Conservation (phyloP, 441 rosid genomes). For the Daphne laureola region DNA sequence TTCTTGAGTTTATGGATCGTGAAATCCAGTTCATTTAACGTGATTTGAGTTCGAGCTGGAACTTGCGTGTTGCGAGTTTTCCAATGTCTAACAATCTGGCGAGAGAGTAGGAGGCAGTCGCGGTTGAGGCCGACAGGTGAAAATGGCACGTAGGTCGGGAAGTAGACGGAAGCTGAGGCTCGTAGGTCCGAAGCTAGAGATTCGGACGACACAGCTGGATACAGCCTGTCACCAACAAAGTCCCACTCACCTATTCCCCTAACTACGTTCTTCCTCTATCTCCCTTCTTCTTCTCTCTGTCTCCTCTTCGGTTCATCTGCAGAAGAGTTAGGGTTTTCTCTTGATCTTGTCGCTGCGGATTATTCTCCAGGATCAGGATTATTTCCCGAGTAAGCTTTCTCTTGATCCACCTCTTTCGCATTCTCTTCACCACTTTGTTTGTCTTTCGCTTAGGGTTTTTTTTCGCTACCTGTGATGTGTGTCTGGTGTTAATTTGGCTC, state of each 20-base stretch:
- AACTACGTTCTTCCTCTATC: slow-evolving; percentile 27
- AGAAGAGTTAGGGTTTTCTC: slow-evolving; percentile 36
- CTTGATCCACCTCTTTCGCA: slow-evolving; percentile 17
- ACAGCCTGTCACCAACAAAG: slow-evolving; percentile 99
- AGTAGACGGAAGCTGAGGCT: slow-evolving; percentile 9
- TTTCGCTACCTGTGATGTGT: slow-evolving; percentile 1
- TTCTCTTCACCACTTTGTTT: slow-evolving; percentile 2
- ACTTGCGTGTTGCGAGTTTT: too few species aligned
- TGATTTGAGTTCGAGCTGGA: too few species aligned
- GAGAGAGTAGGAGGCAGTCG: slow-evolving; percentile 19
- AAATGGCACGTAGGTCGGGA: slow-evolving; percentile 31
- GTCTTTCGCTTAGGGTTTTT: background rate
- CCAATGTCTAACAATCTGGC: too few species aligned
- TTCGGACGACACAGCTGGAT: slow-evolving; percentile 81
- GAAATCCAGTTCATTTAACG: too few species aligned
- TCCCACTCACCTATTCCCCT: slow-evolving; percentile 60
- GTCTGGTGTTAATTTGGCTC: slow-evolving; percentile 1
- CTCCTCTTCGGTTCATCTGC: background rate
- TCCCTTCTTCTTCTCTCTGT: slow-evolving; percentile 6
- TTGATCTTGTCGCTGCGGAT: slow-evolving; percentile 23
- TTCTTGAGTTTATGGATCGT: too few species aligned
- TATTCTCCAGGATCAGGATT: slow-evolving; percentile 39
- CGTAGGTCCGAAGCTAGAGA: slow-evolving; percentile 28
- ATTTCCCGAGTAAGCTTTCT: slow-evolving; percentile 52
- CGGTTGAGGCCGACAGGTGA: slow-evolving; percentile 42